Base-by-base conservation (phyloP, 768 basidiomycete species). In the Panus rudis region DNA sequence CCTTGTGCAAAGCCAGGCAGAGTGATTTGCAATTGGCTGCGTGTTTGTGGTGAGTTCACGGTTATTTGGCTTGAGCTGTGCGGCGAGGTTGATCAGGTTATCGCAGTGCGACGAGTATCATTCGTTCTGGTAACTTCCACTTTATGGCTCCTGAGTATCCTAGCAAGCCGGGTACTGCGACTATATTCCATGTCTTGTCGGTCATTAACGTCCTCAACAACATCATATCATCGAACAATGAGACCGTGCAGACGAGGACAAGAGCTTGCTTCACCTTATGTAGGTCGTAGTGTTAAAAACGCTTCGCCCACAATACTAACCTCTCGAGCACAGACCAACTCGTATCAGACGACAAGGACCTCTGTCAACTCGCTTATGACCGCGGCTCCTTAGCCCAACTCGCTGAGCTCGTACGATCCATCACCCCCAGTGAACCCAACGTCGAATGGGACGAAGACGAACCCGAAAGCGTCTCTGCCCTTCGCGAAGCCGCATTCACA, bases 401-500 rank as follows among this genome's bases (percentile, higher is more conserved):
- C 2, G 71, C 66, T 1, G 48, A 55, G 0, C 61, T 84, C 4
- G 67, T 81, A 19, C 72, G 71, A 12, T 60, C 65, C 1, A 76
- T 80, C 39, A 79, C 79, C 0, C 77, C 79, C 13, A 50, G 34
- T 11, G 64, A 68, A 25, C 69, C 71, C 5, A 51, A 54, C 6
- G 46, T 59, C 0, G 77, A 79, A 28, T 76, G 75, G 74, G 79
- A 80, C n/a, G 77, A 81, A 42, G 83, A 83, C 24, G 81, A 85
- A 55, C 75, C 83, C 0, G 81, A 81, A 46, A 73, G 68, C 41
- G 52, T 72, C 3, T 71, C 71, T 4, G 52, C 65, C 8, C 59
- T 89, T n/a, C 72, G 85, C 43, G 84, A 90, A 70, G 88, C 81
- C 10, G 72, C 78, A 0, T 64, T 96, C n/a, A 81, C 81, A 4